Base-by-base conservation (phyloP, 106 monocot genomes). In the Hemerocallis citrina region DNA sequence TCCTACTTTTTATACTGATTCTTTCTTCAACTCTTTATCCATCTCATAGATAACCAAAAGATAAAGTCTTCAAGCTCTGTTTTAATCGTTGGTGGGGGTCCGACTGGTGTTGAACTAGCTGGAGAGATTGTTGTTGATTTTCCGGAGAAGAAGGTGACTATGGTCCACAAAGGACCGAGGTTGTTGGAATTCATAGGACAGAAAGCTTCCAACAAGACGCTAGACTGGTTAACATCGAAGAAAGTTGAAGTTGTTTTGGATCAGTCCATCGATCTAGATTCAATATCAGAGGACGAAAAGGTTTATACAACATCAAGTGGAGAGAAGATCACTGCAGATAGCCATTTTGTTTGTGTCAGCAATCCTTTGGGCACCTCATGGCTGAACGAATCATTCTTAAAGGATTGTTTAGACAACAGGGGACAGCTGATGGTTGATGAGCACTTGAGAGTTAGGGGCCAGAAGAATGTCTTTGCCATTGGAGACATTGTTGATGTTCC, bases 401-500 rank as follows among this genome's bases (percentile, higher is more conserved):
- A 68, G 21, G 62, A 65, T 2, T 65, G 23, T 19, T 28, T 74
- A 44, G 52, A 79, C 30, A 49, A 35, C 6, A 63, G 50, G n/a
- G 78, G 73, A 16, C 68, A 63, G 34, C 30, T 73, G 36, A 65
- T 57, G 52, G 79, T 79, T 6, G 68, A 79, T 60, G 73, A 73
- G 52, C 59, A 68, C 34, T 65, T 79, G 36, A 79, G 73, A 47
- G 58, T 79, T 12, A 49, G 65, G 42, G 73, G 73, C 21, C 3
- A 15, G 19, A 59, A 45, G 7, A 79, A 79, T 54, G 60, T 74
- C 23, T 79, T 79, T 46, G 63, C 73, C 41, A 60, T 74, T n/a
- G 73, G 79, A 59, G 79, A 73, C 62, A 79, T 79, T 28, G 74
- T 63, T 27, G 63, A 78, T 35, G 41, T 79, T 33, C 68, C 55